These are phyloP conservation scores for Naganishia vaughanmartiniae DNA, from an alignment of 768 basidiomycete genomes.

Conservation along the genomic window DNA sequence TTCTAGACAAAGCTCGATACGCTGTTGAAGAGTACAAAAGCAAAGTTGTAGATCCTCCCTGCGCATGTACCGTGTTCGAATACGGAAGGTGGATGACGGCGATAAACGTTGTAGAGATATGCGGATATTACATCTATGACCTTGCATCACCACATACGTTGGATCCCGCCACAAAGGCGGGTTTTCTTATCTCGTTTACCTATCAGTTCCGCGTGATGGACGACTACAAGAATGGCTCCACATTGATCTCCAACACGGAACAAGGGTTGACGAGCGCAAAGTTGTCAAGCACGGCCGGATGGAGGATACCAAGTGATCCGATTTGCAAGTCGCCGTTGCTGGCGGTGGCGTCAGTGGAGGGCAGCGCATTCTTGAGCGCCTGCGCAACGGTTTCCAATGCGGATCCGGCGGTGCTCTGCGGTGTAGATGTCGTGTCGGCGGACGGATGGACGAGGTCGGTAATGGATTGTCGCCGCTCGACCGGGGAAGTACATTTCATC, in stretches of 20 bases:
- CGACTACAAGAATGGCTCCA: constrained; percentile 85
- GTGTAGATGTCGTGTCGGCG: neutral
- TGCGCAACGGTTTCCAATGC: constrained; percentile 24
- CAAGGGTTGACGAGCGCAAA: constrained; percentile 95
- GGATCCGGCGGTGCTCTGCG: neutral
- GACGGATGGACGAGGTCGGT: constrained; percentile 59
- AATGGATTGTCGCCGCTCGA: constrained; percentile 86
- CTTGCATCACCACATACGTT: neutral
- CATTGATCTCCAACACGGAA: constrained; percentile 86
- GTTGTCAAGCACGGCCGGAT: constrained; percentile 83
- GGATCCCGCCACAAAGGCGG: neutral
- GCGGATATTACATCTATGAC: neutral
- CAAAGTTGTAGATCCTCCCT: neutral
- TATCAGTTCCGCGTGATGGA: no score
- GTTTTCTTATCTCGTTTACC: neutral
- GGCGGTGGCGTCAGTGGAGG: constrained; percentile 21
- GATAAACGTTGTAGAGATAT: no score
- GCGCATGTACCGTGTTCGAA: no score
- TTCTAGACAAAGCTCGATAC: constrained; percentile 18
- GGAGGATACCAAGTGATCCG: constrained; percentile 87
- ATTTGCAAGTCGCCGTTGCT: constrained; percentile 65
- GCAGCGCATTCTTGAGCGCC: constrained; percentile 34
- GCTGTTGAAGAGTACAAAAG: constrained; percentile 16
- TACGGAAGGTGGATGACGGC: no score
- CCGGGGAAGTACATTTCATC: constrained; percentile 94